Evolutionary conservation across 2,329 filamentous ascomycete genomes (phyloP), one percentile per base, ranked within the genome.

Genomic region (Aspergillus niger): DNA sequence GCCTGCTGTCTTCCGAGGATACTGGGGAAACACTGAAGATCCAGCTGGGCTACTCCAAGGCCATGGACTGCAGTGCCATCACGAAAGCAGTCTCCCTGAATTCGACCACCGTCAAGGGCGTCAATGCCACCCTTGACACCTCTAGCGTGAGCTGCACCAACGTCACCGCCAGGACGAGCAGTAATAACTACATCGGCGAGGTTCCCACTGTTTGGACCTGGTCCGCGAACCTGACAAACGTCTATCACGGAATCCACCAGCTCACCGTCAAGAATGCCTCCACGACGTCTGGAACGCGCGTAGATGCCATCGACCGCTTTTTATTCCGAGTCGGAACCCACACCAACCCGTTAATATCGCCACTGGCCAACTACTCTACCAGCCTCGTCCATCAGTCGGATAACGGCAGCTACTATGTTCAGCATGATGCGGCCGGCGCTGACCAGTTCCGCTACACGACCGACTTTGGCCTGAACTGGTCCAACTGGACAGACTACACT

Each of bases 401-500:
- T 1, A 73, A 79, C 10, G 77, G 77, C 3, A 73, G 66, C 47
- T 75, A 82, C 49, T 81, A 76, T 57, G 74, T 88, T 58, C 76
- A 79, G n/a, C 86, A 88, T 64, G 79, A 81, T 58, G 86, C 86
- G 2, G 74, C 85, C 8, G 86, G 86, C 28, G 86, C 86, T 4
- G 83, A 86, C 65, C 80, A 81, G 66, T 89, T 82, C 75, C 83
- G 86, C 15, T 88, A 86, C 69, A 85, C 83, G 28, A 81, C 82
- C 26, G 85, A 85, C 59, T 89, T 83, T 79, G 85, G 83, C 17
- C 82, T 80, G 2, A 77, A 77, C 0, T 89, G 83, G 78, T 86
- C 82, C 44, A 71, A 83, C 5, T 89, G 86, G 86, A 69, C 77
- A 17, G 71, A 79, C 7, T 89, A 88, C 70, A 67, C 64, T 11